A percentile compares a stretch with the other conserved stretches of the same genome.
These are phyloP conservation scores for Rhizopus sp. DNA, from an alignment of 371 early-diverging fungal species.

Conservation along the genomic window DNA sequence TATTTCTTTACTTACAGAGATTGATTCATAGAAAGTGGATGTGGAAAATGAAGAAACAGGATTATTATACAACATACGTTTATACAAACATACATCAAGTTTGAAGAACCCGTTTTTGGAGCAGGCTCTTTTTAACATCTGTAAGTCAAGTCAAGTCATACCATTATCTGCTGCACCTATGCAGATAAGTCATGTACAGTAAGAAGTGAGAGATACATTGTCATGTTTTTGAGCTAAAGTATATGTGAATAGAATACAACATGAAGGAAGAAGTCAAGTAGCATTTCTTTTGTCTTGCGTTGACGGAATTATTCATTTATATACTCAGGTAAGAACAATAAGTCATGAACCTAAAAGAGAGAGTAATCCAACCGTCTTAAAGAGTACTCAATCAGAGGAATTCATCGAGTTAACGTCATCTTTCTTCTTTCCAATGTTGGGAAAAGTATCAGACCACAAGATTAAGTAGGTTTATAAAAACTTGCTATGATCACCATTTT, in stretches of 20 bases:
- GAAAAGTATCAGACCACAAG: slow-evolving; percentile 34
- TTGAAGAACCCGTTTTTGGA: slow-evolving; percentile 37
- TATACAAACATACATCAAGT: slow-evolving; percentile 29
- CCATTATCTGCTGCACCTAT: slow-evolving; percentile 43
- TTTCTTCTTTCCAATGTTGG: slow-evolving; percentile 42
- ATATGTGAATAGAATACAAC: slow-evolving; percentile 17
- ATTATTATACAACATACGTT: slow-evolving; percentile 31
- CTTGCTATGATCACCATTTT: neutral
- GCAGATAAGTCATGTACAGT: slow-evolving; percentile 50
- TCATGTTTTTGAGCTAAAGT: neutral
- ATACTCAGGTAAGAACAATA: slow-evolving; percentile 24
- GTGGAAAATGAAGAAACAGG: slow-evolving; percentile 22
- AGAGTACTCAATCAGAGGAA: slow-evolving; percentile 8
- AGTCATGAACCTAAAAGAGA: neutral
- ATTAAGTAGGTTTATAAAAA: slow-evolving; percentile 30
- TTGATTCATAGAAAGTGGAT: slow-evolving; percentile 24
- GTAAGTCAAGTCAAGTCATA: slow-evolving; percentile 40
- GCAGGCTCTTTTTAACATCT: slow-evolving; percentile 35
- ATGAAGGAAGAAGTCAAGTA: slow-evolving; percentile 19
- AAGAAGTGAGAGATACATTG: slow-evolving; percentile 6
- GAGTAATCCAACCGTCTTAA: neutral
- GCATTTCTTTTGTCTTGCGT: slow-evolving; percentile 44
- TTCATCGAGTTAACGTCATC: slow-evolving; percentile 36
- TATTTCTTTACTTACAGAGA: too few relatives aligned
- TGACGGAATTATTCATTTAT: slow-evolving; percentile 50